Percentiles rank a stretch among this genome's conserved stretches.
Evolutionary conservation across 441 rosid species (phyloP).

Genomic region (Gossypium trilobum): DNA sequence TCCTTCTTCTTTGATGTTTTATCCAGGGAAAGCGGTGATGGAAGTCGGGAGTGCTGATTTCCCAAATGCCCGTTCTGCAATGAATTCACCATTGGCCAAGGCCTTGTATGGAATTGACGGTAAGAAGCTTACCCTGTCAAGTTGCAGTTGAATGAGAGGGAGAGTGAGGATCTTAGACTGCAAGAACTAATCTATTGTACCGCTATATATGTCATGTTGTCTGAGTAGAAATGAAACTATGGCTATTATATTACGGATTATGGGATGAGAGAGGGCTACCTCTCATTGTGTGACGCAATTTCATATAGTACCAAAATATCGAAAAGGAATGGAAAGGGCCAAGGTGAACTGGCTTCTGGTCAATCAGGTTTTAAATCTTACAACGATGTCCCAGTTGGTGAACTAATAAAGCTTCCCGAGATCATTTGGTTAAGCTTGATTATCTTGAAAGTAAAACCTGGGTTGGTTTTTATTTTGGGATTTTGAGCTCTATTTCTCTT

Average conservation of each 20-base stretch:
- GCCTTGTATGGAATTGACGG: slow-evolving; percentile 75
- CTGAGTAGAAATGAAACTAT: neutral
- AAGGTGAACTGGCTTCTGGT: neutral
- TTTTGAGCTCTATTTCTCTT: neutral
- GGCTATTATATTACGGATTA: neutral
- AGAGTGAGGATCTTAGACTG: neutral
- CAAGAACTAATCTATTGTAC: neutral
- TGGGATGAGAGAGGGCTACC: neutral
- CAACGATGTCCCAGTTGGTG: neutral
- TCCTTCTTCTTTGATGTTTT: slow-evolving; percentile 85
- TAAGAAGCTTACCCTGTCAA: slow-evolving; percentile 12
- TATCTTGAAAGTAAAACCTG: too few species aligned
- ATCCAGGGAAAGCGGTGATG: slow-evolving; percentile 86
- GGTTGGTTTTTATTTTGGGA: too few species aligned
- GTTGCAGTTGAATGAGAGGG: neutral
- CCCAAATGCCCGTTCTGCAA: slow-evolving; percentile 69
- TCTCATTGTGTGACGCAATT: neutral
- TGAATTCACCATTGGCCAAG: slow-evolving; percentile 69
- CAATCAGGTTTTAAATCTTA: neutral
- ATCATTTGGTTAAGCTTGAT: neutral
- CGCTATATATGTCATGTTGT: neutral
- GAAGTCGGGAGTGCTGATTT: slow-evolving; percentile 85
- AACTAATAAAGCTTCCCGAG: neutral
- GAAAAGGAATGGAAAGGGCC: neutral
- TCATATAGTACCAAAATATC: neutral